phyloP scores from a whole-genome alignment of 768 basidiomycete genomes.

The Agrocybe praecox region DNA sequence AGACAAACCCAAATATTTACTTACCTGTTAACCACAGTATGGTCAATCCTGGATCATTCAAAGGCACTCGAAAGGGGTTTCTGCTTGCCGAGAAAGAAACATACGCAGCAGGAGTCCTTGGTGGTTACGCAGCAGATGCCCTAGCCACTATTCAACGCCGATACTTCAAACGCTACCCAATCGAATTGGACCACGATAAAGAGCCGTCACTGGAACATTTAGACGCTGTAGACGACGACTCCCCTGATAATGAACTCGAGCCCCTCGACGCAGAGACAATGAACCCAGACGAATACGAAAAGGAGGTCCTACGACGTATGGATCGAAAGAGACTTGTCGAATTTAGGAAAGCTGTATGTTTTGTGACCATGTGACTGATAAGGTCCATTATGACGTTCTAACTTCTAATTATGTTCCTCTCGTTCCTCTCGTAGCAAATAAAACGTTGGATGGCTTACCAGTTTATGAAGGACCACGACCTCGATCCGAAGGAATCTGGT shows the following conservation, averaged over 20 bases:
- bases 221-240: neutral
- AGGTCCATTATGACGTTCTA: no score
- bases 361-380: neutral
- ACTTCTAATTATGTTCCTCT: no score
- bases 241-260: neutral
- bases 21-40: neutral
- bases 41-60: constrained; percentile 5
- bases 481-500: constrained; percentile 1
- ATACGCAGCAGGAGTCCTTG: neutral
- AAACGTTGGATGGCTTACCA: constrained; percentile 18
- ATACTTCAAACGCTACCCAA: constrained; percentile 5
- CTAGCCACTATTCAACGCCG: constrained; percentile 1
- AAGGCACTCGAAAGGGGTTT: neutral
- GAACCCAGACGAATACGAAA: neutral
- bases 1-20: no score
- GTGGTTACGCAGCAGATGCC: neutral
- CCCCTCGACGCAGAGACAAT: no score
- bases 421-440: constrained; percentile 13
- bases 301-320: no score
- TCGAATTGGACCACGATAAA: neutral
- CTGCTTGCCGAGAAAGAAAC: neutral
- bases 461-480: constrained; percentile 11
- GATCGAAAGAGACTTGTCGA: neutral
- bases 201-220: neutral
- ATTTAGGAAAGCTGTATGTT: neutral